Percentiles rank a stretch among this genome's conserved stretches.
phyloP scores from a whole-genome alignment of 352 stramenopile species.

The Pythium biforme region DNA sequence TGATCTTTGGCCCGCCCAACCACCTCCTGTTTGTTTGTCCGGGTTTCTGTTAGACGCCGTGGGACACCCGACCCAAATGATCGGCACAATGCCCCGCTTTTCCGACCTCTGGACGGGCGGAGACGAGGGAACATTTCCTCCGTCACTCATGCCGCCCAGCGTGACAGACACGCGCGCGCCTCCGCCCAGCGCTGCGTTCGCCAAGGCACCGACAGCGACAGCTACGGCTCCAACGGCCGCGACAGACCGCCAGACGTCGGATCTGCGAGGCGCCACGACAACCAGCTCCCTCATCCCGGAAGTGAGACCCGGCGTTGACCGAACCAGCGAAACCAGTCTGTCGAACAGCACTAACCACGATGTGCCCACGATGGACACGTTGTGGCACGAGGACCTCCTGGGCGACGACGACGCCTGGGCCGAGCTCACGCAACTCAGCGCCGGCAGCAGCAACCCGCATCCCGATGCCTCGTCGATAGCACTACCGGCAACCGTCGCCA shows the following conservation, averaged over 20 bases:
- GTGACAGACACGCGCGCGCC: slow-evolving; percentile 8
- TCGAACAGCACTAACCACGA: neutral
- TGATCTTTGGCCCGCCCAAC: slow-evolving; percentile 1
- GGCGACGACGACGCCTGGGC: slow-evolving; percentile 11
- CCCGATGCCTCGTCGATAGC: too few relatives aligned
- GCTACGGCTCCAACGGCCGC: neutral
- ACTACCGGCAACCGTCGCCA: too few relatives aligned
- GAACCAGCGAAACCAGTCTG: slow-evolving; percentile 8
- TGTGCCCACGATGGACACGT: neutral
- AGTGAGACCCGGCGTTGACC: neutral
- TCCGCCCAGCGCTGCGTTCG: neutral
- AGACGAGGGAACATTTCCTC: slow-evolving; percentile 12
- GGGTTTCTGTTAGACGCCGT: neutral
- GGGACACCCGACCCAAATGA: slow-evolving; percentile 11
- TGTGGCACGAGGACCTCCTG: slow-evolving; percentile 20
- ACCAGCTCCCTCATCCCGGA: slow-evolving; percentile 1
- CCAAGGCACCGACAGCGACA: neutral
- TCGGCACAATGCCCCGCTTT: slow-evolving; percentile 25
- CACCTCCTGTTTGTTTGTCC: neutral
- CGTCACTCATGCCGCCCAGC: slow-evolving; percentile 16
- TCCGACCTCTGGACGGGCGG: slow-evolving; percentile 26
- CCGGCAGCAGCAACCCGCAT: too few relatives aligned
- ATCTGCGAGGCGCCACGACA: neutral
- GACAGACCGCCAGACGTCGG: neutral
- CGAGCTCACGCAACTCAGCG: neutral